Evolutionary conservation across 1,284 basidiomycete genomes (phyloP), one percentile per base, ranked within the genome.

Genomic region (Schizophyllum amplum): DNA sequence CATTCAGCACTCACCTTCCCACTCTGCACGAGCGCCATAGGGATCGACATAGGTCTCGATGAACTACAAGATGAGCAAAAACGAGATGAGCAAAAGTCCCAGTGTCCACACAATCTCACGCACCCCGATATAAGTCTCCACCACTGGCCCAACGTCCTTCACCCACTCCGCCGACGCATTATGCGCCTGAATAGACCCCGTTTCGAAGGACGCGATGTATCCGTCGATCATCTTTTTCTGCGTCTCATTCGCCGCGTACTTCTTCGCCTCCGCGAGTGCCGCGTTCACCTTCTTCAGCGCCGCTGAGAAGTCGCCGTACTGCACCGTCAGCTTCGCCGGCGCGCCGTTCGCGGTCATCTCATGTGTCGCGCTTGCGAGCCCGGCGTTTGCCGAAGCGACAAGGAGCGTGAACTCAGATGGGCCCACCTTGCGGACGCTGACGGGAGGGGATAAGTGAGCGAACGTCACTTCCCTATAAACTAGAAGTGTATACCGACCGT

Each of bases 11-110:
- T n/a, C n/a, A n/a, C n/a, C 90, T 80, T 93, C 90, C 89, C 90
- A 93, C 68, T 93, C 91, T 0, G 90, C 90, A 55, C 88, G 82
- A 24, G 79, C 85, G 51, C 87, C 89, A 61, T 89, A 91, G 7
- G 91, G 92, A 66, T 94, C 91, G 20, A 92, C 86, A 60, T 93
- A 93, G 1, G 86, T 89, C 69, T 86, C 84, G 51, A 86, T 78
- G 66, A 86, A 87, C 75, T 78, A n/a, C n/a, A n/a, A n/a, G n/a
- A n/a, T n/a, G n/a, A n/a, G 49, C 21, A 68, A 65, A 55, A 69
- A 58, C 56, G 20, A 42, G 11, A n/a, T n/a, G n/a, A n/a, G n/a
- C n/a, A n/a, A n/a, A n/a, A n/a, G n/a, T n/a, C n/a, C n/a, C n/a
- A n/a, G n/a, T n/a, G n/a, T n/a, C n/a, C 55, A 23, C 49, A n/a